These are phyloP conservation scores for Monosiga brevicollis DNA, from an alignment of 78 protist species.

Conservation along the genomic window DNA sequence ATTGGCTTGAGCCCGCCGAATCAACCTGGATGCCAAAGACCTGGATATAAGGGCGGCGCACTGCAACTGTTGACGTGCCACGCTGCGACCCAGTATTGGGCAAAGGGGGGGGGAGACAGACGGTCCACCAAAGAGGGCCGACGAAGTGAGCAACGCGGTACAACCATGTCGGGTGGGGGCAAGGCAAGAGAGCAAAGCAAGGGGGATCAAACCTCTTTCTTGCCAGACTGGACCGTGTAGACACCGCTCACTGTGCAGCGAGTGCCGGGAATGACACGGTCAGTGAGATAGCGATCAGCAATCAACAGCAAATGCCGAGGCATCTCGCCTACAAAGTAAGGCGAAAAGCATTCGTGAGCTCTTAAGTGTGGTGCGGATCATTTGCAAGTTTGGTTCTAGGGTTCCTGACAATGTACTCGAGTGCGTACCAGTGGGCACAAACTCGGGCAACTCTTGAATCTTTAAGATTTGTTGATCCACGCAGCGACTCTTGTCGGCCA, in stretches of 20 bases:
- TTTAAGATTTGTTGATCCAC: constrained; percentile 82
- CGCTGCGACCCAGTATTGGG: too few species aligned
- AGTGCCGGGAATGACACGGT: constrained; percentile 77
- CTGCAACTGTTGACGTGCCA: constrained; percentile 14
- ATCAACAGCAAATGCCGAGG: constrained; percentile 85
- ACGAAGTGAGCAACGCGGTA: too few species aligned
- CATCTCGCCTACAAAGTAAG: constrained; percentile 79
- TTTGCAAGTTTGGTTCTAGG: not conserved
- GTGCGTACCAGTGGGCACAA: constrained; percentile 85
- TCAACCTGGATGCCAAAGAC: constrained; percentile 49
- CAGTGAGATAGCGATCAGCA: constrained; percentile 67
- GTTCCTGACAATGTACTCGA: not conserved
- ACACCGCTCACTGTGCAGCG: constrained; percentile 79
- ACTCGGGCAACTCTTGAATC: constrained; percentile 95
- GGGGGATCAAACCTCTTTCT: too few species aligned
- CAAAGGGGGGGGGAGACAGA: too few species aligned
- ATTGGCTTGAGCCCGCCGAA: constrained; percentile 30
- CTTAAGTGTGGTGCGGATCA: too few species aligned
- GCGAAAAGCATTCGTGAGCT: too few species aligned
- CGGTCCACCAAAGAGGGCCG: too few species aligned
- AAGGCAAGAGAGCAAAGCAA: too few species aligned
- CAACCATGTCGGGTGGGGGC: too few species aligned
- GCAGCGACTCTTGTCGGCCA: constrained; percentile 56
- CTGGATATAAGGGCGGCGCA: constrained; percentile 60
- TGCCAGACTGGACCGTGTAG: constrained; percentile 41